Evolutionary conservation across 208 protist genomes (phyloP), one percentile per base, ranked within the genome.

Genomic region (Crithidia expoeki): DNA sequence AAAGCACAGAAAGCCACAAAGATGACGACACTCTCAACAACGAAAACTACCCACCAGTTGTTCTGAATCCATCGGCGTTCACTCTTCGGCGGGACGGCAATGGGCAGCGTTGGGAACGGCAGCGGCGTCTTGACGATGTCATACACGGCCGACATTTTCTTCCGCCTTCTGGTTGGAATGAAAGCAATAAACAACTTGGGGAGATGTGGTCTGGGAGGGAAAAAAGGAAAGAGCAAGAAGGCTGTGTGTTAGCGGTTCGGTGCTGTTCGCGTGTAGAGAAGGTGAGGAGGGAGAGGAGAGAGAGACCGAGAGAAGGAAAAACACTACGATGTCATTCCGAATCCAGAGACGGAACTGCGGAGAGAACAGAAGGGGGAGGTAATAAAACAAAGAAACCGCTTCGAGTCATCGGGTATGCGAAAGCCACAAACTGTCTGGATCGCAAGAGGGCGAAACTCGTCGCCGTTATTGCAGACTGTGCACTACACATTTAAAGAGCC

Each of bases 31-130:
- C 58, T 69, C 32, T 83, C 36, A 7, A 82, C 16, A 6, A 76
- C 62, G 40, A 82, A 59, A 1, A 80, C 3, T 17, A 80, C 68
- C 25, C 30, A 70, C 83, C 79, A 88, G 61, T 79, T 68, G 50
- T 75, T 72, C 46, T 80, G 46, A 16, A 81, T 36, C 38, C 72
- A 72, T 11, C 50, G 47, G 4, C 61, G 66, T 14, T 80, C 16
- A 1, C 56, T 52, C 19, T 53, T 34, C 28, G 83, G 71, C 12
- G 59, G 34, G 3, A 19, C 57, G 9, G 16, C 21, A 5, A 77
- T 69, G 33, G 74, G 75, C 32, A 85, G 30, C 10, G 56, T 81
- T 23, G 80, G 71, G 46, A 88, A 88, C n/a, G 83, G 83, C 36
- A 87, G 28, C 30, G 82, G 82, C 14, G 78, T 87, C 25, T 52